Conservation (phyloP, 2,329 filamentous ascomycete species). For the Elsinoe perseae region DNA sequence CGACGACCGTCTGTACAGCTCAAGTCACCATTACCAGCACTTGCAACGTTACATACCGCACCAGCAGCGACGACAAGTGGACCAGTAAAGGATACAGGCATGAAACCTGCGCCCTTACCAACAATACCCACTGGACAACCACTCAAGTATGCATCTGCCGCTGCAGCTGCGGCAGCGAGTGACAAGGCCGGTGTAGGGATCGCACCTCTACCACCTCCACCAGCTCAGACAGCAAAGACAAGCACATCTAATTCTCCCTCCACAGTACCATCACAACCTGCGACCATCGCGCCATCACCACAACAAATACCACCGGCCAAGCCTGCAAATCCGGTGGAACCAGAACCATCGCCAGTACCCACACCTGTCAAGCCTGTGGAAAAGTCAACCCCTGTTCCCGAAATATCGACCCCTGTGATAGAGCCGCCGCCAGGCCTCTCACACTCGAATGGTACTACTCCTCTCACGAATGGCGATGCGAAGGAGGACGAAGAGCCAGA, state of each 20-base stretch:
- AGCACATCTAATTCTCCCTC: slow-evolving; percentile 54
- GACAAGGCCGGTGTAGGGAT: slow-evolving; percentile 87
- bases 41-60: slow-evolving; percentile 80
- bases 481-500: slow-evolving; percentile 54
- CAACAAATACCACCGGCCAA: slow-evolving; percentile 23
- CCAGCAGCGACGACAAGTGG: slow-evolving; percentile 55
- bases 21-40: slow-evolving; percentile 86
- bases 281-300: slow-evolving; percentile 32
- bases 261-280: slow-evolving; percentile 43
- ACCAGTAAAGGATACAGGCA: slow-evolving; percentile 49
- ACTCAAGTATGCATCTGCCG: slow-evolving; percentile 93
- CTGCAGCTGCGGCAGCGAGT: slow-evolving; percentile 82
- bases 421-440: slow-evolving; percentile 26
- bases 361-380: slow-evolving; percentile 4
- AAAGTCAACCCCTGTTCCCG: slow-evolving; percentile 3
- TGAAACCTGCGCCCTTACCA: slow-evolving; percentile 90
- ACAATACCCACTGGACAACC: slow-evolving; percentile 79
- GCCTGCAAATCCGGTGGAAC: slow-evolving; percentile 24
- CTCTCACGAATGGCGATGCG: slow-evolving; percentile 46
- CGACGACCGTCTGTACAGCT: slow-evolving; percentile 79
- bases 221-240: slow-evolving; percentile 50
- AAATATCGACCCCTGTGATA: slow-evolving; percentile 20
- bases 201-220: slow-evolving; percentile 84
- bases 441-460: slow-evolving; percentile 30
- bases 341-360: slow-evolving; percentile 15